Percentiles rank a stretch among this genome's conserved stretches.
These are phyloP conservation scores for Nicotiana sylvestris DNA, from an alignment of 257 asterid species.

Conservation along the genomic window DNA sequence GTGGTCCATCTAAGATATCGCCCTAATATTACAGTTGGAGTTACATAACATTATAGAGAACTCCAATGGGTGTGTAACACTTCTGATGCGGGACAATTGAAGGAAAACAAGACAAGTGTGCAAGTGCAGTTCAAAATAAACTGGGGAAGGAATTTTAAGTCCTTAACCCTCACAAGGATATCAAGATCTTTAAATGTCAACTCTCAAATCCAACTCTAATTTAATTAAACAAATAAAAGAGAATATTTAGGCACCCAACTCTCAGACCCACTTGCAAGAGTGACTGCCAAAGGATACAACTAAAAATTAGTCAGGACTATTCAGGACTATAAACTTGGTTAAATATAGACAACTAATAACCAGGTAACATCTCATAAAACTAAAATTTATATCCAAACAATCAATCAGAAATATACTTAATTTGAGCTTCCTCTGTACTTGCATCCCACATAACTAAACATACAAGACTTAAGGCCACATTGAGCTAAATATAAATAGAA, in stretches of 20 bases:
- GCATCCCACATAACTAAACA: neutral
- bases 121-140: neutral
- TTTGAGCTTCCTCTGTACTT: neutral
- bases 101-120: neutral
- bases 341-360: neutral
- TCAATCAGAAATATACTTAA: neutral
- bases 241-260: neutral
- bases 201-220: neutral
- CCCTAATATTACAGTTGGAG: neutral
- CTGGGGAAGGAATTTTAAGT: neutral
- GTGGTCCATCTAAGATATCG: neutral
- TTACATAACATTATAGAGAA: neutral
- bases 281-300: neutral
- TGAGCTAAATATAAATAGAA: neutral
- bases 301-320: neutral
- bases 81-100: neutral
- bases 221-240: neutral
- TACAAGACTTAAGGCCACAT: neutral
- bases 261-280: neutral
- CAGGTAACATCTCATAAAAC: constrained; percentile 4
- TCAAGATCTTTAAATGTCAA: neutral
- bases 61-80: neutral
- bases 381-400: neutral
- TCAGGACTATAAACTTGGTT: neutral
- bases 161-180: neutral